Percentiles rank a stretch among this genome's conserved stretches.
These are phyloP conservation scores for Aureobasidium uvarum DNA, from an alignment of 2,329 filamentous ascomycete species.

Conservation along the genomic window DNA sequence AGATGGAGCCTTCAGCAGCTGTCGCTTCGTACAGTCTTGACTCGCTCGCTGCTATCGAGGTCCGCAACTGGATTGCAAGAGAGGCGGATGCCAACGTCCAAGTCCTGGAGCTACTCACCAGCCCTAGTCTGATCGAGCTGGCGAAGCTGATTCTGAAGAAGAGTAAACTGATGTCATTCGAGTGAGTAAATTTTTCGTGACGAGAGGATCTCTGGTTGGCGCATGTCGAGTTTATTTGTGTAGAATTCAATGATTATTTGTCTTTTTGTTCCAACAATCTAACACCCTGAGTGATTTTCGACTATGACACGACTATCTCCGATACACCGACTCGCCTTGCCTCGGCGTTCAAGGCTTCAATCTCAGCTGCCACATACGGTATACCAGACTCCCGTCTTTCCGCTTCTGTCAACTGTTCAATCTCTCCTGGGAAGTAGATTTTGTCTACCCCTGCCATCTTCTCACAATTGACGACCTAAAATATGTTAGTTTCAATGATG, in stretches of 20 bases:
- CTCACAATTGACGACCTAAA: conserved; percentile 49
- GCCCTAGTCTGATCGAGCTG: conserved; percentile 15
- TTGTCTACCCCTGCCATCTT: conserved; percentile 55
- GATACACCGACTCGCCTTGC: conserved; percentile 46
- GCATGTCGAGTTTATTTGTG: neutral
- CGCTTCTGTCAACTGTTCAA: conserved; percentile 52
- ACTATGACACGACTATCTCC: conserved; percentile 2
- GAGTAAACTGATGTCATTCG: conserved; percentile 4
- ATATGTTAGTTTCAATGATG: neutral
- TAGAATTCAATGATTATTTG: no score
- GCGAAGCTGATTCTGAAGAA: conserved; percentile 16
- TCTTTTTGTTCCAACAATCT: no score
- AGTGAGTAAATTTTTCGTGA: neutral
- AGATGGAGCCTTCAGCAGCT: conserved; percentile 15
- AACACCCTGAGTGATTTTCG: neutral
- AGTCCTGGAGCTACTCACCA: conserved; percentile 11
- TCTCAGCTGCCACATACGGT: conserved; percentile 50
- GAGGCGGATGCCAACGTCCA: conserved; percentile 15
- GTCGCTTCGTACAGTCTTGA: conserved; percentile 27
- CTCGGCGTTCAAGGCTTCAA: conserved; percentile 52
- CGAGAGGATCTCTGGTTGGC: neutral
- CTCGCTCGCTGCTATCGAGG: conserved; percentile 28
- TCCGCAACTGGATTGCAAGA: conserved; percentile 24
- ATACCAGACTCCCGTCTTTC: conserved; percentile 48
- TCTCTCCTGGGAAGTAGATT: conserved; percentile 59